A percentile compares a stretch with the other conserved stretches of the same genome.
Conservation (phyloP, 2,329 filamentous ascomycete species). For the Pyrenophora seminiperda region DNA sequence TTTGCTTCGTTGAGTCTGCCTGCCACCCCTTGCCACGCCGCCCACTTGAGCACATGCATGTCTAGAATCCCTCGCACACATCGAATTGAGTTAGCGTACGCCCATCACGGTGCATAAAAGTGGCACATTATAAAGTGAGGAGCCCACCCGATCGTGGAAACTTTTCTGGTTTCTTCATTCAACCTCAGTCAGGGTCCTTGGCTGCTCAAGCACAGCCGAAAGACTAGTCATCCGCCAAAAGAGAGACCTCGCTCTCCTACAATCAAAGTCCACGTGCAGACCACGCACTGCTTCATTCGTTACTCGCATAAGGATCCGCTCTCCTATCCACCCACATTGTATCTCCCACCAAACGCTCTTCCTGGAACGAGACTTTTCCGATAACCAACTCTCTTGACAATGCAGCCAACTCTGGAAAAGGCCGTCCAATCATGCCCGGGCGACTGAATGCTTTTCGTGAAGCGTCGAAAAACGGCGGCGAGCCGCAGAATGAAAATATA, state of each 20-base stretch:
- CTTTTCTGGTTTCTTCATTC: constrained; percentile 28
- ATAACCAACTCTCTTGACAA: constrained; percentile 44
- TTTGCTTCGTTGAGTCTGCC: background rate
- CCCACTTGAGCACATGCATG: constrained; percentile 15
- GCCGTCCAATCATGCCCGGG: constrained; percentile 46
- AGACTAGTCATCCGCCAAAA: constrained; percentile 21
- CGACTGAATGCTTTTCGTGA: constrained; percentile 47
- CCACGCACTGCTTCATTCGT: constrained; percentile 39
- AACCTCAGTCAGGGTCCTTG: constrained; percentile 14
- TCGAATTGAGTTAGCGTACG: constrained; percentile 16
- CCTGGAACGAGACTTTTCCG: constrained; percentile 43
- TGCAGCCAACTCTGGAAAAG: constrained; percentile 41
- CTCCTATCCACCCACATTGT: constrained; percentile 40
- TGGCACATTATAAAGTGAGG: constrained; percentile 24
- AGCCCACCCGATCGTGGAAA: constrained; percentile 29
- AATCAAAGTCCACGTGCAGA: constrained; percentile 32
- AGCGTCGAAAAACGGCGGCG: constrained; percentile 46
- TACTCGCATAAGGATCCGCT: constrained; percentile 43
- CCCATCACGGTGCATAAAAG: constrained; percentile 21
- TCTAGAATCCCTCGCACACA: constrained; percentile 1
- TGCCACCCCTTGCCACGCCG: background rate
- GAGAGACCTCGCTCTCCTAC: constrained; percentile 30
- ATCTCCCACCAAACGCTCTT: constrained; percentile 43
- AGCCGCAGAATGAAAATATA: constrained; percentile 49
- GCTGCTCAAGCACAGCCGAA: constrained; percentile 11